A percentile compares a stretch with the other conserved stretches of the same genome.
phyloP scores from a whole-genome alignment of 768 basidiomycete species.

The Lentinula edodes region DNA sequence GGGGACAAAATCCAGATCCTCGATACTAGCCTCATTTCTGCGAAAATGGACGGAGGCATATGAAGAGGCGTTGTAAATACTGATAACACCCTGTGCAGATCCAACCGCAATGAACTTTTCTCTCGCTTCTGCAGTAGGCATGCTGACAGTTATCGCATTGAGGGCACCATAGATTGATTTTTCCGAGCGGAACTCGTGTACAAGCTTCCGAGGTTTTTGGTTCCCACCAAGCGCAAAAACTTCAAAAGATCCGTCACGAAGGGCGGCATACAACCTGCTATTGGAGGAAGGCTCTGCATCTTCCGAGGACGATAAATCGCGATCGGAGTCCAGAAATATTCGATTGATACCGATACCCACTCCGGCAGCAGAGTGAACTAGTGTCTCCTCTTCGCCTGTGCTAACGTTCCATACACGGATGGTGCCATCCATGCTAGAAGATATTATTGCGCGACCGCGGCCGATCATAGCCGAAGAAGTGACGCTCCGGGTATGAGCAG shows the following conservation, averaged over 20 bases:
- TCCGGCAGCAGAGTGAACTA: constrained; percentile 32
- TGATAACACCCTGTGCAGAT: neutral
- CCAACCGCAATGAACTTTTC: neutral
- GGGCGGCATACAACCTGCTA: constrained; percentile 48
- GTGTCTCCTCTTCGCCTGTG: constrained; percentile 39
- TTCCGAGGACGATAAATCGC: constrained; percentile 5
- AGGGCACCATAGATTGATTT: constrained; percentile 20
- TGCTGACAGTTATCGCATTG: constrained; percentile 35
- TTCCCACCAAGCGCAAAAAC: constrained; percentile 44
- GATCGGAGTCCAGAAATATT: constrained; percentile 27
- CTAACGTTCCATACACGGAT: constrained; percentile 72
- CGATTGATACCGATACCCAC: constrained; percentile 35
- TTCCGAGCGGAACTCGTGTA: constrained; percentile 21
- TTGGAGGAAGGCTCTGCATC: constrained; percentile 42
- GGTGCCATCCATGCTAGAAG: constrained; percentile 62
- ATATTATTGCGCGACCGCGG: constrained; percentile 62
- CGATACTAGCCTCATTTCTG: constrained; percentile 43
- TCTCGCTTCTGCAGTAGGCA: constrained; percentile 20
- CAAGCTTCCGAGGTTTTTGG: constrained; percentile 20
- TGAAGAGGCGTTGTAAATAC: neutral
- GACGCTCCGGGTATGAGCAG: constrained; percentile 60
- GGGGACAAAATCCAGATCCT: constrained; percentile 36
- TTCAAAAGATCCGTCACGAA: constrained; percentile 52
- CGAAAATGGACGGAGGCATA: neutral
- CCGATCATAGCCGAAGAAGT: constrained; percentile 62